A percentile compares a stretch with the other conserved stretches of the same genome.
Conservation (phyloP, 2,329 filamentous ascomycete genomes). For the Blumeria hordei region DNA sequence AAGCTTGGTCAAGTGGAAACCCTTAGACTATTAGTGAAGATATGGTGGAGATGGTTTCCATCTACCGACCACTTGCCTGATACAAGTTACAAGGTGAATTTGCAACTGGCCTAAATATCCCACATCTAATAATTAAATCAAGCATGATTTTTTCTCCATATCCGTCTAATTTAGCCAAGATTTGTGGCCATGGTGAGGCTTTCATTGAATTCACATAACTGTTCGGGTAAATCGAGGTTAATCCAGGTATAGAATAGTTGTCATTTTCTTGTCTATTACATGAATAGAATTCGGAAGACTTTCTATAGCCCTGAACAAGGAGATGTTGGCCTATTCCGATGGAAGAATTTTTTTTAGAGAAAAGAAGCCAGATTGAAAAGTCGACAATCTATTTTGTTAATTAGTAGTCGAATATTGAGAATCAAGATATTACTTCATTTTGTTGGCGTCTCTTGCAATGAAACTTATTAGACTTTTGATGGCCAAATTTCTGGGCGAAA, state of each 20-base stretch:
- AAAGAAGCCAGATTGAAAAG: constrained; percentile 55
- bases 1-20: constrained; percentile 11
- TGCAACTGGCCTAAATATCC: constrained; percentile 43
- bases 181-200: constrained; percentile 44
- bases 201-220: constrained; percentile 46
- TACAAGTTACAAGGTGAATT: constrained; percentile 39
- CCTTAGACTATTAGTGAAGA: constrained; percentile 4
- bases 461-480: not conserved
- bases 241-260: constrained; percentile 33
- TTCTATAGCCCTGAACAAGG: constrained; percentile 63
- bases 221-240: constrained; percentile 42
- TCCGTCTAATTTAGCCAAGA: constrained; percentile 50
- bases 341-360: constrained; percentile 27
- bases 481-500: constrained; percentile 33
- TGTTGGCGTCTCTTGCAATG: constrained; percentile 24
- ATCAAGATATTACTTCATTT: constrained; percentile 29
- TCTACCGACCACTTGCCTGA: constrained; percentile 47
- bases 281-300: constrained; percentile 13
- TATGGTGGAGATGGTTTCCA: not conserved
- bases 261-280: constrained; percentile 10
- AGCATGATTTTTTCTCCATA: constrained; percentile 58
- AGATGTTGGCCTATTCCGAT: constrained; percentile 41
- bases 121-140: constrained; percentile 50
- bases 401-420: constrained; percentile 1
- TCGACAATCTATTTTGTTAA: constrained; percentile 37